Evolutionary conservation across 75 land plant species (phyloP), one percentile per base, ranked within the genome.

Genomic region (Pinus tabuliformis): DNA sequence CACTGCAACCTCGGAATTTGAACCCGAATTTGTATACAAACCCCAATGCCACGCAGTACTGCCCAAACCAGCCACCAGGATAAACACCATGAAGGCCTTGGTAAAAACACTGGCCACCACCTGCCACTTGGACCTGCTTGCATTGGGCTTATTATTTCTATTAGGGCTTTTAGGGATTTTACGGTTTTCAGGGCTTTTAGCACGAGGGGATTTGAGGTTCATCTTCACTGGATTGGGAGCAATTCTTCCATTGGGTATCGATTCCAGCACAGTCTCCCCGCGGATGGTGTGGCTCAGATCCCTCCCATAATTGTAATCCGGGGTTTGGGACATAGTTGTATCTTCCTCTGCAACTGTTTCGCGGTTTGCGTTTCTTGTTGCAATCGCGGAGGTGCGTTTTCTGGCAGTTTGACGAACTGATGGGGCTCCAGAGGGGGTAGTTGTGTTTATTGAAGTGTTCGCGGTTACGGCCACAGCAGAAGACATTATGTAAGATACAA

Each of bases 11-110:
- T 49, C 11, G 12, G 54, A 9, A 49, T 49, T 49, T 49, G 54
- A 49, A 49, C 54, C 54, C 12, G 12, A 49, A 18, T 39, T 68
- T 0, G 4, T 8, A 8, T n/a, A 13, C 49, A 18, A 39, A 1
- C 17, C 59, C 62, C 77, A 65, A 61, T 63, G 83, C 85, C 86
- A 84, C 30, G 70, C 9, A 33, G 80, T 84, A 3, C 85, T 84
- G 26, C 76, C 77, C n/a, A 84, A 74, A 12, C 80, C 80, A n/a
- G 75, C 85, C 36, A 73, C 80, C 7, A 82, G 57, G 28, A 81
- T 57, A 56, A 81, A 83, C 42, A 82, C 12, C 8, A 82, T 26
- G 57, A 84, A 78, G 59, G 22, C 33, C 3, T 28, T 52, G 54
- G 58, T 70, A 36, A 70, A 68, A 49, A 68, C 52, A 16, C 13